Evolutionary conservation across 345 rosid genomes (phyloP).

Genomic region (Eucalyptus urophylla): DNA sequence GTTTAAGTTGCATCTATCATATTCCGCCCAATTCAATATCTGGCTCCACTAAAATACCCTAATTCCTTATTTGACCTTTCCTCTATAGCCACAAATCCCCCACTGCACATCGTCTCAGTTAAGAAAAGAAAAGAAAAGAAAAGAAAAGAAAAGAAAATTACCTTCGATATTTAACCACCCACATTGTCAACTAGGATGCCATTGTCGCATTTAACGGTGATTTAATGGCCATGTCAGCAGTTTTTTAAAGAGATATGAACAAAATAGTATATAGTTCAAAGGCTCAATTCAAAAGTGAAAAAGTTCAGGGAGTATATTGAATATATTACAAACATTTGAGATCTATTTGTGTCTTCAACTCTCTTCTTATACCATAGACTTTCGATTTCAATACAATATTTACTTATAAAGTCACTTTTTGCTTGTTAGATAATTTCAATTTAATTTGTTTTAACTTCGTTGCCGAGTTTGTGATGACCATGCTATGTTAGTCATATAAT

Average conservation of each 20-base stretch:
- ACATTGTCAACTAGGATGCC: not conserved
- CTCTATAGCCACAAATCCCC: not conserved
- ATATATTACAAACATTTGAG: not conserved
- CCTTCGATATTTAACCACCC: not conserved
- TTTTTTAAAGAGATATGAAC: not conserved
- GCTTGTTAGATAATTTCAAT: not conserved
- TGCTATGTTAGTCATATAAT: too few species aligned
- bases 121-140: too few species aligned
- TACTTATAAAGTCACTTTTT: not conserved
- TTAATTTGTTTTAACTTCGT: not conserved
- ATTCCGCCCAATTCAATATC: rapidly evolving
- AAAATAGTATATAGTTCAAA: not conserved
- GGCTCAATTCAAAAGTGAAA: too few species aligned
- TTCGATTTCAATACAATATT: not conserved
- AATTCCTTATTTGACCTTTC: not conserved
- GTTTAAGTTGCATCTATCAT: not conserved
- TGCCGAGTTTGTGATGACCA: not conserved
- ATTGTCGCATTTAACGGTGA: not conserved
- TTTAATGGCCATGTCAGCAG: not conserved
- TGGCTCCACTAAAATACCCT: not conserved
- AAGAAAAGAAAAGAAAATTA: too few species aligned
- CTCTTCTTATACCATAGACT: not conserved
- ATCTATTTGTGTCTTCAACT: too few species aligned
- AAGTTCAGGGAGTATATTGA: too few species aligned
- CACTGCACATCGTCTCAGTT: not conserved